Evolutionary conservation across 2,329 filamentous ascomycete genomes (phyloP), one percentile per base, ranked within the genome.

Genomic region (Neonectria sp.): DNA sequence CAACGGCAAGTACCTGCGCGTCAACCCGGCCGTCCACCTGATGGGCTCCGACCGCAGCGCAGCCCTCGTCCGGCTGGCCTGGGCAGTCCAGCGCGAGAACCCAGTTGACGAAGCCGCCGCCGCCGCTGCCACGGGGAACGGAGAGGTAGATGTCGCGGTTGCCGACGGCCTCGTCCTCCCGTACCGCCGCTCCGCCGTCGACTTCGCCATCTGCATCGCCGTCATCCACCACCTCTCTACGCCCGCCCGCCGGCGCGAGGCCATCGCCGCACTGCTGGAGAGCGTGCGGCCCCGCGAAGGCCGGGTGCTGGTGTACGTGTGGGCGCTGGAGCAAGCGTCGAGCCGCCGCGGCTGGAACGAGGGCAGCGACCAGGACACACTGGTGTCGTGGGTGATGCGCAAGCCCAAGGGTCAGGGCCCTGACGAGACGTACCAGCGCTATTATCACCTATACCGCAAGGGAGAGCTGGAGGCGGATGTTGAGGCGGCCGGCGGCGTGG

Each of bases 171-270:
- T 98, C 9, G 86, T 86, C n/a, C 87, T 98, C 24, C 96, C 96
- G 4, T 95, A 97, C 79, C 92, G 89, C 48, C 65, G 74, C 8
- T 75, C 73, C 67, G 79, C 71, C 69, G 84, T 75, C 78, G 95
- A 98, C 81, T 98, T 98, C 79, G 95, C 90, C 64, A 96, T 98
- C 72, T 96, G 92, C 76, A 95, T 99, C 76, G 96, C 96, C 55
- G 96, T 98, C 12, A 86, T 98, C 35, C 96, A 98, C 82, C 96
- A 99, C 83, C 85, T 98, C 59, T 97, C 94, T 15, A 97, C 95
- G 6, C 85, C 86, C 12, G 86, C 86, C 56, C 87, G 96, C 63
- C 88, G 96, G 56, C 83, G 92, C 40, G 90, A 92, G 69, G 95
- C 93, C 31, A 88, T 98, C 21, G 82, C 84, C 55, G 87, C 88